Conservation (phyloP, 805 yeast species). For the Yarrowia keelungensis region DNA sequence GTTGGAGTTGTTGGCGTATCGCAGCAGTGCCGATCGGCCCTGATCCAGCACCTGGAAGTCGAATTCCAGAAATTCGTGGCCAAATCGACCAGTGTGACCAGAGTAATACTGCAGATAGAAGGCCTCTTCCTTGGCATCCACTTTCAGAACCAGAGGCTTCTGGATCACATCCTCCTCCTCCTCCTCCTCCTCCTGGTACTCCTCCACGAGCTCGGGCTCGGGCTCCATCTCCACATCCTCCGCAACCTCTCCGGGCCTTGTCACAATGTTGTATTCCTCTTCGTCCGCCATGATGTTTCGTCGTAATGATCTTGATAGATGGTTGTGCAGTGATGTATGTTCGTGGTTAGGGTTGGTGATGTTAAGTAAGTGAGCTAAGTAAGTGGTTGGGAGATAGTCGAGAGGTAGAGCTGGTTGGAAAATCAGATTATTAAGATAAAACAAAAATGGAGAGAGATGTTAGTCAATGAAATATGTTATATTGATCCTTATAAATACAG, state of each 20-base stretch:
- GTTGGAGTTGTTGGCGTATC: slow-evolving; percentile 58
- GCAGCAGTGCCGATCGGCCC: slow-evolving; percentile 48
- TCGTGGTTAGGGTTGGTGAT: slow-evolving; percentile 2
- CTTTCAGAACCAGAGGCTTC: slow-evolving; percentile 25
- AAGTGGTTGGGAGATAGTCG: no score
- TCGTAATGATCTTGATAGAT: neutral
- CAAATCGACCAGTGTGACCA: slow-evolving; percentile 55
- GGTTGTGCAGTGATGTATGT: neutral
- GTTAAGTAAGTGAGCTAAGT: no score
- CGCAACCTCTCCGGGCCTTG: slow-evolving; percentile 18
- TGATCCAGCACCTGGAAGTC: slow-evolving; percentile 48
- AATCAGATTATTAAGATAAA: no score
- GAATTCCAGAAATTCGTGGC: slow-evolving; percentile 57
- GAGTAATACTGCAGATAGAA: slow-evolving; percentile 56
- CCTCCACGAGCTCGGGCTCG: slow-evolving; percentile 5
- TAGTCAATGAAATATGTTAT: no score
- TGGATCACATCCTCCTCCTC: neutral
- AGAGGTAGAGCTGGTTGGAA: no score
- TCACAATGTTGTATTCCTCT: slow-evolving; percentile 24
- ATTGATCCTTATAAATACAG: no score
- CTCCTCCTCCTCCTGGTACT: neutral
- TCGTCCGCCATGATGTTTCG: slow-evolving; percentile 27
- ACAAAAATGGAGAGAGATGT: no score
- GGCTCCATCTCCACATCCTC: slow-evolving; percentile 24
- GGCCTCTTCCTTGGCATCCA: slow-evolving; percentile 43